Conservation (phyloP, 768 basidiomycete species). For the Amanita brunnescens region DNA sequence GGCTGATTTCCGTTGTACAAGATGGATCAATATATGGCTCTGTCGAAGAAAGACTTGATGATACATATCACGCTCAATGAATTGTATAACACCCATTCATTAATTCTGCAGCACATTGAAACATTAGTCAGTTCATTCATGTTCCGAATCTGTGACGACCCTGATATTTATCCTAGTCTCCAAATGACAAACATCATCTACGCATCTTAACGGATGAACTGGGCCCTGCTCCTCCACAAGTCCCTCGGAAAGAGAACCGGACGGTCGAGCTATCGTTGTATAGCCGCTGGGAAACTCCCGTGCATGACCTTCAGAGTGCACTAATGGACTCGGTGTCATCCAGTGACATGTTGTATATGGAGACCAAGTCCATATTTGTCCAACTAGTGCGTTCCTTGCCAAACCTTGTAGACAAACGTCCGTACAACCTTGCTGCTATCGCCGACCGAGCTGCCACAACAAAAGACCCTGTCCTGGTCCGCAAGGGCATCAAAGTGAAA, state of each 20-base stretch:
- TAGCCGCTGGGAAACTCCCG: constrained; percentile 98
- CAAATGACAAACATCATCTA: constrained; percentile 95
- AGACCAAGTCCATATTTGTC: constrained; percentile 98
- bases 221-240: constrained; percentile 86
- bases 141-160: background rate
- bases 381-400: constrained; percentile 95
- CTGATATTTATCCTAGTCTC: constrained; percentile 48
- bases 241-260: constrained; percentile 96
- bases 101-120: constrained; percentile 93
- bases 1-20: constrained; percentile 21
- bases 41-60: constrained; percentile 97
- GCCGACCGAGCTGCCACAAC: constrained; percentile 96
- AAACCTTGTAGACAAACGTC: constrained; percentile 70
- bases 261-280: constrained; percentile 88
- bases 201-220: constrained; percentile 96
- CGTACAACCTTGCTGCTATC: constrained; percentile 80
- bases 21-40: constrained; percentile 99
- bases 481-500: constrained; percentile 98
- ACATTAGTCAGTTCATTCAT: constrained; percentile 55
- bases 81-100: constrained; percentile 95
- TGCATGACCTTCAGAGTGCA: constrained; percentile 94
- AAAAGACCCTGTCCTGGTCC: constrained; percentile 91
- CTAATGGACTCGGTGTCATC: constrained; percentile 97
- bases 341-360: constrained; percentile 99
- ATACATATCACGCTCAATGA: constrained; percentile 99